phyloP scores from a whole-genome alignment of 805 yeast species.

The Ogataea pilisensis region DNA sequence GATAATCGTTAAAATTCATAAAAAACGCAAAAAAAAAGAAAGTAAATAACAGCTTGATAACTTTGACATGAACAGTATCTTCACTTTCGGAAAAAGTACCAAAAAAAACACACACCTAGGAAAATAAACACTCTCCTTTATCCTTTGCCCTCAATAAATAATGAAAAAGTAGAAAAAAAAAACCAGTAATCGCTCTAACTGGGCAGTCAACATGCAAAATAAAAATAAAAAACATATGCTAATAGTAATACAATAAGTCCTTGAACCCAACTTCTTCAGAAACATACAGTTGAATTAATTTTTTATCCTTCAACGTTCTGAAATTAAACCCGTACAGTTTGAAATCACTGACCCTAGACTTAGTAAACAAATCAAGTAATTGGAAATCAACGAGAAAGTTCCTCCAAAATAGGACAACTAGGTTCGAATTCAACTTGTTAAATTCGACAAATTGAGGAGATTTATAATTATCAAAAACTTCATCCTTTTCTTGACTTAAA shows the following conservation, averaged over 20 bases:
- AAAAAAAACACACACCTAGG: no score
- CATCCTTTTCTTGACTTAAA: constrained; percentile 15
- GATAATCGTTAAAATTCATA: no score
- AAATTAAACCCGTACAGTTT: constrained; percentile 28
- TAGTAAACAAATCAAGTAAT: constrained; percentile 8
- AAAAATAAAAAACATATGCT: not conserved
- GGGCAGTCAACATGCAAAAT: no score
- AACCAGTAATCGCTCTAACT: no score
- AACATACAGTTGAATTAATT: constrained; percentile 19
- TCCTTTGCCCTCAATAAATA: no score
- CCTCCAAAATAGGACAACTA: constrained; percentile 25
- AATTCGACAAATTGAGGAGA: constrained; percentile 18
- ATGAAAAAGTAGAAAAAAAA: no score
- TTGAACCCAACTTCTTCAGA: constrained; percentile 18
- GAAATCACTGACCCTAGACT: constrained; percentile 4
- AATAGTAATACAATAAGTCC: constrained; percentile 19
- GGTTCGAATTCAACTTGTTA: constrained; percentile 11
- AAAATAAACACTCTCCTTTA: no score
- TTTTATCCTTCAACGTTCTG: constrained; percentile 10
- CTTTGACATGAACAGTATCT: no score
- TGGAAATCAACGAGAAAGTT: constrained; percentile 14
- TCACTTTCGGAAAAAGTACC: no score
- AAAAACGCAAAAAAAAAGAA: no score
- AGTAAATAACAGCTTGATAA: no score
- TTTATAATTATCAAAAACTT: constrained; percentile 15